phyloP scores from a whole-genome alignment of 345 rosid species.

The Carallia brachiata region DNA sequence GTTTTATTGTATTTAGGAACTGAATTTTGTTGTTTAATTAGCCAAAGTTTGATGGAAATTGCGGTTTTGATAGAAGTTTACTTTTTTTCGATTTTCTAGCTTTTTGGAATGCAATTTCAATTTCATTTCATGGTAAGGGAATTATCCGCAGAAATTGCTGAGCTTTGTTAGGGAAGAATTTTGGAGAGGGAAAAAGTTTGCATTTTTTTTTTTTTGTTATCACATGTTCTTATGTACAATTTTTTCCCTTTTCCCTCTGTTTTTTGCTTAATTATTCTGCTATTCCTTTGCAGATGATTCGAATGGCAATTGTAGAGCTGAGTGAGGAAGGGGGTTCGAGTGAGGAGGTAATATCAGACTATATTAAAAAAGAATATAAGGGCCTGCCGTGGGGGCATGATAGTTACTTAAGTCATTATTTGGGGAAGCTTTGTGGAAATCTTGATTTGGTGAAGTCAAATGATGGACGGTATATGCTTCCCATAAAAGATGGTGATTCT shows the following conservation, averaged over 20 bases:
- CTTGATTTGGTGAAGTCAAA: slow-evolving; percentile 9
- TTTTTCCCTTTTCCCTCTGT: neutral
- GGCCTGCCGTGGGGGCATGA: slow-evolving; percentile 34
- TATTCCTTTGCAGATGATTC: slow-evolving; percentile 29
- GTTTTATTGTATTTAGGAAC: too few species aligned
- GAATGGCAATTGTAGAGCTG: slow-evolving; percentile 21
- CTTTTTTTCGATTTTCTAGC: too few species aligned
- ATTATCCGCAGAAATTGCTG: too few species aligned
- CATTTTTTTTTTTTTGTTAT: neutral
- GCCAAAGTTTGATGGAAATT: too few species aligned
- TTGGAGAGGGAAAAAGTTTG: too few species aligned
- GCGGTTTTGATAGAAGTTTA: too few species aligned
- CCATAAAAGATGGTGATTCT: neutral
- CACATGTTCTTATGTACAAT: neutral
- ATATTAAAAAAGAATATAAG: slow-evolving; percentile 21
- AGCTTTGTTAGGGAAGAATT: too few species aligned
- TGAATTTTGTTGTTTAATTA: too few species aligned
- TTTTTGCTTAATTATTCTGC: neutral
- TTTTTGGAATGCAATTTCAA: too few species aligned
- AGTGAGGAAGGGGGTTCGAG: slow-evolving; percentile 28
- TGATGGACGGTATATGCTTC: slow-evolving; percentile 9
- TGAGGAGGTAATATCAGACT: slow-evolving; percentile 23
- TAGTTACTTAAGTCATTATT: slow-evolving; percentile 37
- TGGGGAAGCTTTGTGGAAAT: slow-evolving; percentile 26
- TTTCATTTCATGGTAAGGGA: too few species aligned